These are phyloP conservation scores for Aspergillus cristatus DNA, from an alignment of 495 filamentous ascomycete species.

Conservation along the genomic window DNA sequence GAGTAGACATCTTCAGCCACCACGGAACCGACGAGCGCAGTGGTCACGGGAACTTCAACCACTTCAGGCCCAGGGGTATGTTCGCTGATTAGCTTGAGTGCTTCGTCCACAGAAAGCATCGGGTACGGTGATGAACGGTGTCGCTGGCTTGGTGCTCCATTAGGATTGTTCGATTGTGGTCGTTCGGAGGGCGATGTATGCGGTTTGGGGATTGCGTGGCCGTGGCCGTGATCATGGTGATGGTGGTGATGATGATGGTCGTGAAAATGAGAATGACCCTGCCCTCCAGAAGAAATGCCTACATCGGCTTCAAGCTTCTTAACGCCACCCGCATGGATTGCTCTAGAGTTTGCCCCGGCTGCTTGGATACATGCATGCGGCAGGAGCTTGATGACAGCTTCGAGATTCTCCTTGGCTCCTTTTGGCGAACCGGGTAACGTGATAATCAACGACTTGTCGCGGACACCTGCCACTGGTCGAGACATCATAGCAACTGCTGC, in stretches of 20 bases:
- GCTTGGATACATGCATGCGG: slow-evolving; percentile 92
- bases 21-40: slow-evolving; percentile 59
- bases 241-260: slow-evolving; percentile 49
- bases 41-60: slow-evolving; percentile 49
- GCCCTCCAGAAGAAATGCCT: slow-evolving; percentile 39
- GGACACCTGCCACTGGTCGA: slow-evolving; percentile 81
- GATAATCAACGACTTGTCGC: slow-evolving; percentile 74
- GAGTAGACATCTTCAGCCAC: slow-evolving; percentile 78
- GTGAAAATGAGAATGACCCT: slow-evolving; percentile 29
- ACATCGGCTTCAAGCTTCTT: slow-evolving; percentile 79
- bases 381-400: slow-evolving; percentile 76
- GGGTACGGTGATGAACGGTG: slow-evolving; percentile 84
- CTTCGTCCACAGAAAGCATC: slow-evolving; percentile 79
- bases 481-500: slow-evolving; percentile 89
- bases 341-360: slow-evolving; percentile 70
- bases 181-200: slow-evolving; percentile 58
- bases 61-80: slow-evolving; percentile 54
- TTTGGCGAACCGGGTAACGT: slow-evolving; percentile 94
- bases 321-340: slow-evolving; percentile 70
- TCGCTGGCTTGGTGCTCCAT: slow-evolving; percentile 64
- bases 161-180: slow-evolving; percentile 71
- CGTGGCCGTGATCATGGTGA: slow-evolving; percentile 50
- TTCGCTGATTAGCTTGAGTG: slow-evolving; percentile 58
- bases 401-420: slow-evolving; percentile 93
- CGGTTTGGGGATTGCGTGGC: slow-evolving; percentile 56